Evolutionary conservation across 331 rosid species (phyloP).

Genomic region (Malus hybrid): DNA sequence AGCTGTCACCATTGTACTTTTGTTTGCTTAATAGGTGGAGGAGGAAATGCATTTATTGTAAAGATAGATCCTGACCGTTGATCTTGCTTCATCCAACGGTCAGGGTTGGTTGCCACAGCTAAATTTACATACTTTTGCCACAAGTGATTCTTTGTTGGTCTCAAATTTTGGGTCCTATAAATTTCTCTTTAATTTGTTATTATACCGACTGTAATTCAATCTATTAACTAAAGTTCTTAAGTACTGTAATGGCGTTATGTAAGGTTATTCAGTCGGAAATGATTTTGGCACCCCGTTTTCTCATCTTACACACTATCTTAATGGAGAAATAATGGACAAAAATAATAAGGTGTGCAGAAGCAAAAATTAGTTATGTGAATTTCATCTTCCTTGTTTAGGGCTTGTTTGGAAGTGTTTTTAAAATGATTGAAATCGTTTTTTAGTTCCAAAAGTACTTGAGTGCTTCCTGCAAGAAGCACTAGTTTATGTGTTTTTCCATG

Average conservation of each 20-base stretch:
- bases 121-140: not conserved
- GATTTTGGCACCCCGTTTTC: not conserved
- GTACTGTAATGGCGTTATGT: slow-evolving; percentile 29
- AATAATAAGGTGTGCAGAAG: not conserved
- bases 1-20: slow-evolving; percentile 18
- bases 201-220: slow-evolving; percentile 21
- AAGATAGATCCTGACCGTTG: slow-evolving; percentile 12
- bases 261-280: not conserved
- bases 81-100: slow-evolving; percentile 31
- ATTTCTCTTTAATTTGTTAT: slow-evolving; percentile 5
- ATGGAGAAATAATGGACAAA: too few species aligned
- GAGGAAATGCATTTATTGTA: slow-evolving; percentile 21
- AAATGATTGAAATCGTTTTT: too few species aligned
- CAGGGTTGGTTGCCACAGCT: slow-evolving; percentile 5
- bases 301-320: too few species aligned
- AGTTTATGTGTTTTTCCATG: too few species aligned
- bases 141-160: not conserved
- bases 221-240: slow-evolving; percentile 19
- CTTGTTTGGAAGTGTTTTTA: too few species aligned
- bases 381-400: too few species aligned
- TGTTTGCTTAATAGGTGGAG: slow-evolving; percentile 37
- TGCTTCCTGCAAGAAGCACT: too few species aligned
- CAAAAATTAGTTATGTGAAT: too few species aligned
- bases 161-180: not conserved
- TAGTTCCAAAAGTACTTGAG: too few species aligned